Base-by-base conservation (phyloP, 2,329 filamentous ascomycete genomes). In the Colletotrichum camelliae region DNA sequence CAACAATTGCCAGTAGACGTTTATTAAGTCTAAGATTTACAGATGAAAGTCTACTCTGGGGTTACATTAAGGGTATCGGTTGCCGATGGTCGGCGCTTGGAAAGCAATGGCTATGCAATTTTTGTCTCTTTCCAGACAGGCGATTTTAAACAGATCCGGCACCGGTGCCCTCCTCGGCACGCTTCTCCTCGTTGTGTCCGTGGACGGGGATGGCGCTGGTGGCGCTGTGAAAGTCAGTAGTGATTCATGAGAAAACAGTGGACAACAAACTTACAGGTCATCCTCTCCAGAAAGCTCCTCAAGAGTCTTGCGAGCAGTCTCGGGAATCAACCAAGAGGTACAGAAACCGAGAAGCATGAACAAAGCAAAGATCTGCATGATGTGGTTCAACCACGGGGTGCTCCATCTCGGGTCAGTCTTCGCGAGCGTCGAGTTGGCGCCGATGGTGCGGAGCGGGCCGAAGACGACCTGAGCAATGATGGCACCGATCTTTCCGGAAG, bases 401-500 rank as follows among this genome's bases (percentile, higher is more conserved):
- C 60, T 76, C 58, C 62, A 77, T 61, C 73, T 72, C 10, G 76
- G 76, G 55, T 77, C 76, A 4, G 66, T 73, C 69, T 74, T 76
- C 13, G 85, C 84, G 74, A 88, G 87, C 67, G 89, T 85, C 10
- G 87, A 85, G 88, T 5, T 85, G 84, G 9, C 82, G 85, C 6
- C 82, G 58, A 74, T 84, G 84, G 66, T 81, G 77, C 80, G 89
- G 88, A 33, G 85, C 82, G 27, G 81, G 62, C 86, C 88, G 78
- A 87, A 89, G 1, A 89, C 87, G 35, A 90, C 83, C 24, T 89
- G 79, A 18, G 88, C 89, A 6, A 89, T 81, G 62, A 92, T 87
- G 75, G 89, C 89, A 29, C 90, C 91, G 2, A 91, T 81, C 79
- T 93, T 93, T 16, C 91, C 91, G 1, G 88, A 87, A 0, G 91